Evolutionary conservation across 2,329 filamentous ascomycete genomes (phyloP).

Genomic region (Lecanicillium sp.): DNA sequence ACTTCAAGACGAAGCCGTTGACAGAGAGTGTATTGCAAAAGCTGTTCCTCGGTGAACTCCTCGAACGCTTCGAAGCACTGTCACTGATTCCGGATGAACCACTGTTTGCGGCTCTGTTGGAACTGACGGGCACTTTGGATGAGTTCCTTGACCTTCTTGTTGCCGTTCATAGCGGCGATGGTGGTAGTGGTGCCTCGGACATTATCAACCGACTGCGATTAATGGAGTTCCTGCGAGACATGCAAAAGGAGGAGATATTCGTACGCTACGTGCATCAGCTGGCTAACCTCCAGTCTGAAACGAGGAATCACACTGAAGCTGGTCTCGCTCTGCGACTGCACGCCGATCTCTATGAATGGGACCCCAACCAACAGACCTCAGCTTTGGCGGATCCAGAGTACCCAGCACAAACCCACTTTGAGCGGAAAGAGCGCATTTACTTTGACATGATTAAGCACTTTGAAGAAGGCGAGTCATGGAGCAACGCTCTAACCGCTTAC

Average conservation of each 20-base stretch:
- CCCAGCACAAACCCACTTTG: slow-evolving; percentile 78
- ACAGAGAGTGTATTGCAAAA: slow-evolving; percentile 89
- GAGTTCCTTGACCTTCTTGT: slow-evolving; percentile 87
- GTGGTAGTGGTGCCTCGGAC: slow-evolving; percentile 65
- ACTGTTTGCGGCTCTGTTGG: slow-evolving; percentile 67
- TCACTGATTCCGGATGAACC: slow-evolving; percentile 60
- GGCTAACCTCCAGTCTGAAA: slow-evolving; percentile 65
- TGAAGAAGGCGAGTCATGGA: slow-evolving; percentile 91
- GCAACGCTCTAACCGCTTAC: slow-evolving; percentile 78
- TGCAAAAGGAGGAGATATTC: slow-evolving; percentile 96
- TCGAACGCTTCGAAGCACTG: slow-evolving; percentile 70
- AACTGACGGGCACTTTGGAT: slow-evolving; percentile 77
- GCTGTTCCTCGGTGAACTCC: slow-evolving; percentile 79
- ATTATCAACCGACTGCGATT: slow-evolving; percentile 83
- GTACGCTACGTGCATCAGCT: slow-evolving; percentile 93
- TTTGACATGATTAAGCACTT: slow-evolving; percentile 94
- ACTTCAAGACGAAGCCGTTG: slow-evolving; percentile 83
- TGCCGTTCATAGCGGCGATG: slow-evolving; percentile 74
- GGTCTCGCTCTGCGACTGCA: slow-evolving; percentile 84
- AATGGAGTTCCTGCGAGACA: slow-evolving; percentile 94
- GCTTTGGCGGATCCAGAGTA: slow-evolving; percentile 68
- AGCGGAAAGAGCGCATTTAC: slow-evolving; percentile 86
- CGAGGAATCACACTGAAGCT: slow-evolving; percentile 77
- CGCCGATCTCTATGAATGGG: slow-evolving; percentile 90
- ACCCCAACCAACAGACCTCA: slow-evolving; percentile 58